phyloP scores from a whole-genome alignment of 2,329 filamentous ascomycete genomes.

The Claviceps sp. region DNA sequence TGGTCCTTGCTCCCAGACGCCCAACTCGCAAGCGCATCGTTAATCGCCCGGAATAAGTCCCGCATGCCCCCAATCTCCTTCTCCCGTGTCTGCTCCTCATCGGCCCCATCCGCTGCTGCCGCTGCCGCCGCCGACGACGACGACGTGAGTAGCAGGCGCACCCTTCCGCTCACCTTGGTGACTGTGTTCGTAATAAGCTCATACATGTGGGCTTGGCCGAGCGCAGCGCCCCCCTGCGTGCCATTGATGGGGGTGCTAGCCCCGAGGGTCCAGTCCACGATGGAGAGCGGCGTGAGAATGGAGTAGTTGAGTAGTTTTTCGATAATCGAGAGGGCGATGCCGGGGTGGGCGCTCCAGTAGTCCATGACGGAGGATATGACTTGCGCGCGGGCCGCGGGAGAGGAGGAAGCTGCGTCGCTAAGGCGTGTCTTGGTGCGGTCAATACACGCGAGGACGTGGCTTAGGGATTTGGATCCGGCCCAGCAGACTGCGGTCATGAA shows the following conservation, averaged over 20 bases:
- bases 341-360: conserved; percentile 89
- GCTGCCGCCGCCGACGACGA: conserved; percentile 29
- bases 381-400: conserved; percentile 65
- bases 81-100: conserved; percentile 48
- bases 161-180: conserved; percentile 75
- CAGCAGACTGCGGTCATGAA: conserved; percentile 90
- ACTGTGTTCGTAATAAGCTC: conserved; percentile 86
- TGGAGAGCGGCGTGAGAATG: conserved; percentile 72
- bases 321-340: conserved; percentile 80
- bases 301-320: conserved; percentile 97
- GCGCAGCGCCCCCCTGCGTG: conserved; percentile 43
- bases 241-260: conserved; percentile 36
- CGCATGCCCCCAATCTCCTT: conserved; percentile 63
- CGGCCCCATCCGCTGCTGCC: conserved; percentile 24
- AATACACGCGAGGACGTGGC: conserved; percentile 88
- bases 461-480: conserved; percentile 89
- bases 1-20: conserved; percentile 61
- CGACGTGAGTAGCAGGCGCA: conserved; percentile 63
- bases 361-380: conserved; percentile 82
- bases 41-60: conserved; percentile 66
- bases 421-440: conserved; percentile 88
- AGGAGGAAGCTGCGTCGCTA: conserved; percentile 61
- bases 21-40: conserved; percentile 62
- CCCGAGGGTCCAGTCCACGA: conserved; percentile 80
- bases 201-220: conserved; percentile 66